Evolutionary conservation across 805 yeast genomes (phyloP).

Genomic region (Geotrichum ghanense): DNA sequence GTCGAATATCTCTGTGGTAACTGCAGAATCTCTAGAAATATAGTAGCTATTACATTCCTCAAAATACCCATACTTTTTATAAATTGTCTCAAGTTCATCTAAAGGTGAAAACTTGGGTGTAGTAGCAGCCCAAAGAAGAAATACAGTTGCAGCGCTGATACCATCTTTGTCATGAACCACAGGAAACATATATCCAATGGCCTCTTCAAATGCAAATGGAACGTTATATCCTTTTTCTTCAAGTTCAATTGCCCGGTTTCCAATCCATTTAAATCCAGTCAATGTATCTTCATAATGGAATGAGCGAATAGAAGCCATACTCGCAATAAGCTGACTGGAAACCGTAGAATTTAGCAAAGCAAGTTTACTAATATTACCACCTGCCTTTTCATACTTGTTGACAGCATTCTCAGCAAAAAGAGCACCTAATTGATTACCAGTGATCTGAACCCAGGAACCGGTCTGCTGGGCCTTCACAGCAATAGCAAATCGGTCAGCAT

Average conservation of each 20-base stretch:
- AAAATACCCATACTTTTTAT: slow-evolving; percentile 60
- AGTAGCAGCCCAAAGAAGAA: slow-evolving; percentile 51
- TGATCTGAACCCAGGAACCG: slow-evolving; percentile 60
- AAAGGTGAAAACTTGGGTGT: slow-evolving; percentile 25
- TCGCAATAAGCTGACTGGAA: slow-evolving; percentile 67
- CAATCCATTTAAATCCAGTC: slow-evolving; percentile 97
- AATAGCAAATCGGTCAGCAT: slow-evolving; percentile 86
- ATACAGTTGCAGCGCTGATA: slow-evolving; percentile 63
- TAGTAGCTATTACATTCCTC: slow-evolving; percentile 86
- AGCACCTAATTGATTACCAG: slow-evolving; percentile 86
- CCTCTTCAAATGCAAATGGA: slow-evolving; percentile 92
- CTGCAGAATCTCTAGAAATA: slow-evolving; percentile 40
- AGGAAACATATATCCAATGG: slow-evolving; percentile 87
- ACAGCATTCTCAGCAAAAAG: slow-evolving; percentile 62
- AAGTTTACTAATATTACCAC: slow-evolving; percentile 20
- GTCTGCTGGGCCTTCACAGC: slow-evolving; percentile 41
- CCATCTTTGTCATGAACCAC: slow-evolving; percentile 91
- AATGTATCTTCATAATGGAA: slow-evolving; percentile 68
- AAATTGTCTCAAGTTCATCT: slow-evolving; percentile 49
- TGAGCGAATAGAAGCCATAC: slow-evolving; percentile 53
- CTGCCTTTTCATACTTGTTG: slow-evolving; percentile 22
- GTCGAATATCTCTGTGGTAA: slow-evolving; percentile 45
- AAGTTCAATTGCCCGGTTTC: slow-evolving; percentile 70
- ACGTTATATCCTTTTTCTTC: slow-evolving; percentile 53
- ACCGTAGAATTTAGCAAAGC: slow-evolving; percentile 82